phyloP scores from a whole-genome alignment of 2,329 filamentous ascomycete genomes.

The Zymoseptoria passerinii region DNA sequence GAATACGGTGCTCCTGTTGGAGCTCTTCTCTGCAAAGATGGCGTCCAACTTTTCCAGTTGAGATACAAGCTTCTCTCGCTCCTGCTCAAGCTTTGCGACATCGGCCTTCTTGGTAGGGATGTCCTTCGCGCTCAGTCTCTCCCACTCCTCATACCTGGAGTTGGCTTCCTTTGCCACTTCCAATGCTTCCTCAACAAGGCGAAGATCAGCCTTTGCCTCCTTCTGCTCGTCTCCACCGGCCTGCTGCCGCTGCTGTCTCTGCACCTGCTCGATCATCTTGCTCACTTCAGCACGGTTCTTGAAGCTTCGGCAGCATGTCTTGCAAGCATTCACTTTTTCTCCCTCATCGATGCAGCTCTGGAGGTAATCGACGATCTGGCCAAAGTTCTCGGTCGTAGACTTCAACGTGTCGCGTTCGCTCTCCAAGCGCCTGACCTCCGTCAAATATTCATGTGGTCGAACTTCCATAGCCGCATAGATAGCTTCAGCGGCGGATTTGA shows the following conservation, averaged over 20 bases:
- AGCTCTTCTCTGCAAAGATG: conserved; percentile 52
- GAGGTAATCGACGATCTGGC: conserved; percentile 18
- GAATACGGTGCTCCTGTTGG: conserved; percentile 65
- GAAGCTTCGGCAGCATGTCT: conserved; percentile 66
- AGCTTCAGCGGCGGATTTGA: conserved; percentile 45
- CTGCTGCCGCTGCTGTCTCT: conserved; percentile 34
- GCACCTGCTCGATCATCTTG: conserved; percentile 59
- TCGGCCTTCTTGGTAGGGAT: conserved; percentile 62
- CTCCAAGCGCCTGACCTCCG: conserved; percentile 41
- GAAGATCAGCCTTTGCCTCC: conserved; percentile 45
- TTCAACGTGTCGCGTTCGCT: conserved; percentile 48
- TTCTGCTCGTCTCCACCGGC: conserved; percentile 46
- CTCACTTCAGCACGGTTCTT: conserved; percentile 50
- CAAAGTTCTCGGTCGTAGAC: conserved; percentile 39
- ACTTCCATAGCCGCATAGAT: conserved; percentile 39
- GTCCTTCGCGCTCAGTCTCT: conserved; percentile 58
- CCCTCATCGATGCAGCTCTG: conserved; percentile 35
- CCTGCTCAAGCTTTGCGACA: conserved; percentile 42
- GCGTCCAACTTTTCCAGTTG: conserved; percentile 57
- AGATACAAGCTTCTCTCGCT: conserved; percentile 32
- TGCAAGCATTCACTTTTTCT: conserved; percentile 62
- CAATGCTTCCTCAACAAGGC: conserved; percentile 42
- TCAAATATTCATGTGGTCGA: conserved; percentile 44
- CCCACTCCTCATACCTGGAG: conserved; percentile 65
- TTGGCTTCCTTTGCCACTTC: conserved; percentile 51